Conservation (phyloP, 1,284 basidiomycete genomes). For the Dichomitus squalens region DNA sequence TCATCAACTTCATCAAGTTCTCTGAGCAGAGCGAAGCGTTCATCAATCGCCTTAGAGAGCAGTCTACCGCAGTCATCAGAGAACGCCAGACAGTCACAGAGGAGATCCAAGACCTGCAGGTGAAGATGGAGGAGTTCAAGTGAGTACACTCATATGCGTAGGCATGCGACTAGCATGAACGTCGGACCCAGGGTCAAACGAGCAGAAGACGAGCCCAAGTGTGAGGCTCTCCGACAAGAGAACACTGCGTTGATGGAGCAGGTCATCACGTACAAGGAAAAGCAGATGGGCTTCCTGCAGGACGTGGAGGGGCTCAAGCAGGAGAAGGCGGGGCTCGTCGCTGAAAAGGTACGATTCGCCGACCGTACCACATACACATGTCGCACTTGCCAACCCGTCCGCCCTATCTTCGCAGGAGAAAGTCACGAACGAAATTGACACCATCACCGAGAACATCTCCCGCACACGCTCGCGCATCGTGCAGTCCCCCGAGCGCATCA, state of each 20-base stretch:
- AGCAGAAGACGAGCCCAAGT: conserved; percentile 71
- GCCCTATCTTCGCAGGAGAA: conserved; percentile 47
- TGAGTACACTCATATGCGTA: conserved; percentile 37
- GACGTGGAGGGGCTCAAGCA: conserved; percentile 70
- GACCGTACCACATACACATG: background rate
- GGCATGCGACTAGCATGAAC: background rate
- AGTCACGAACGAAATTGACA: conserved; percentile 58
- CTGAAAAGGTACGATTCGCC: conserved; percentile 44
- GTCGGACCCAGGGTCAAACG: conserved; percentile 54
- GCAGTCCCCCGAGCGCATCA: conserved; percentile 85
- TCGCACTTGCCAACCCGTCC: background rate
- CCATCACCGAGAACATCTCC: conserved; percentile 57
- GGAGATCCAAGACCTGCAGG: conserved; percentile 54
- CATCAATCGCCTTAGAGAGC: conserved; percentile 59
- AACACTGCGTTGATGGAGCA: conserved; percentile 65
- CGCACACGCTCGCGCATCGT: conserved; percentile 76
- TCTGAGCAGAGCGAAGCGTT: conserved; percentile 71
- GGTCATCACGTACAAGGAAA: conserved; percentile 67
- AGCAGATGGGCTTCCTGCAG: conserved; percentile 58
- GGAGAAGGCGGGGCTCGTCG: conserved; percentile 59
- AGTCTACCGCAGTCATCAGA: conserved; percentile 54
- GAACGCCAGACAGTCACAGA: conserved; percentile 58
- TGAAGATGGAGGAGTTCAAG: conserved; percentile 64
- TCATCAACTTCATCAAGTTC: conserved; percentile 94
- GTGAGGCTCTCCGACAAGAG: conserved; percentile 59